These are phyloP conservation scores for Fusarium mangiferae DNA, from an alignment of 2,329 filamentous ascomycete genomes.

Conservation along the genomic window DNA sequence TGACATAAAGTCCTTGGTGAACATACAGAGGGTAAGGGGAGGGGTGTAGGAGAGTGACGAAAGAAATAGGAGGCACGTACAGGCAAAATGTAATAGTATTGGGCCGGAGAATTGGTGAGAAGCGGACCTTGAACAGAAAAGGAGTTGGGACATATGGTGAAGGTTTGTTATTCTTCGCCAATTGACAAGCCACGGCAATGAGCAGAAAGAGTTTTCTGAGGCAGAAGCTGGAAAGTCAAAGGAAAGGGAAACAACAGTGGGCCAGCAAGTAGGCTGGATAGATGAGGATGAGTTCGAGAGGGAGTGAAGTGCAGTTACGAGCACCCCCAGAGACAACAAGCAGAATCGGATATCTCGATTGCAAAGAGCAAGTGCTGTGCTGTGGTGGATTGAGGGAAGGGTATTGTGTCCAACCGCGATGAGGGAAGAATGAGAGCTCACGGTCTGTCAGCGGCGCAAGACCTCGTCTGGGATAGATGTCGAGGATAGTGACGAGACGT, in stretches of 20 bases:
- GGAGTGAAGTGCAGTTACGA: conserved; percentile 29
- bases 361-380: conserved; percentile 24
- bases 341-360: conserved; percentile 44
- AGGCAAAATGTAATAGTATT: conserved; percentile 23
- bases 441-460: conserved; percentile 34
- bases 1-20: background rate
- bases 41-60: conserved; percentile 7
- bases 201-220: conserved; percentile 19
- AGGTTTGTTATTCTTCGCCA: conserved; percentile 12
- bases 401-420: conserved; percentile 34
- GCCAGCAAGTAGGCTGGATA: conserved; percentile 1
- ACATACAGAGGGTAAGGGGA: background rate
- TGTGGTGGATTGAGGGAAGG: conserved; percentile 25
- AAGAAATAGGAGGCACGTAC: conserved; percentile 30
- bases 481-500: conserved; percentile 24
- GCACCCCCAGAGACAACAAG: conserved; percentile 28
- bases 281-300: conserved; percentile 24
- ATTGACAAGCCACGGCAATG: conserved; percentile 33
- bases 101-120: conserved; percentile 7
- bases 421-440: conserved; percentile 18
- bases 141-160: conserved; percentile 24
- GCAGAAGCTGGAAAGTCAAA: conserved; percentile 4
- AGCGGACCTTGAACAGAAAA: conserved; percentile 11
- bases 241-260: conserved; percentile 12
- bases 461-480: conserved; percentile 28